phyloP scores from a whole-genome alignment of 768 basidiomycete genomes.

The Podaxis rugospora region DNA sequence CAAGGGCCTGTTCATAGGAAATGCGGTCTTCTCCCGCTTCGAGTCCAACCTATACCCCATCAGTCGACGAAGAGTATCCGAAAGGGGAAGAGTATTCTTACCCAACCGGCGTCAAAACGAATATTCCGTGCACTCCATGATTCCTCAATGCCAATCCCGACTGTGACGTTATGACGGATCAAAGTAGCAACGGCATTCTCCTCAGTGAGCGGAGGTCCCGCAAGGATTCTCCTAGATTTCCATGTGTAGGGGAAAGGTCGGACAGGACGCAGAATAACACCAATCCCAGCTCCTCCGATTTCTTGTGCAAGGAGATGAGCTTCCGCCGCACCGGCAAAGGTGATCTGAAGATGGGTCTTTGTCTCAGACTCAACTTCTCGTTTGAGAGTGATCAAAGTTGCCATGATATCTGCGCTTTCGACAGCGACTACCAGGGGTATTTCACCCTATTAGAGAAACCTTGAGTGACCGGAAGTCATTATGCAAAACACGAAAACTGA shows the following conservation, averaged over 20 bases:
- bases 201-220: conserved; percentile 40
- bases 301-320: conserved; percentile 71
- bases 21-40: conserved; percentile 24
- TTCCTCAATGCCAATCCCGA: conserved; percentile 59
- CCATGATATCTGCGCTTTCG: conserved; percentile 67
- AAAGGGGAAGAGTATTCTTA: conserved; percentile 23
- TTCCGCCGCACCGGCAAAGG: conserved; percentile 56
- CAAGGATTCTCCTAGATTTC: conserved; percentile 54
- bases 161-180: conserved; percentile 59
- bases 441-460: conserved; percentile 32
- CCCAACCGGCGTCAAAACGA: conserved; percentile 78
- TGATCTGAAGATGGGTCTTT: conserved; percentile 39
- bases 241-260: conserved; percentile 67
- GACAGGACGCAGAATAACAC: conserved; percentile 64
- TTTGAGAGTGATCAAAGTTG: conserved; percentile 61
- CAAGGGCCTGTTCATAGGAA: conserved; percentile 29
- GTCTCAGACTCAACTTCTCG: conserved; percentile 46
- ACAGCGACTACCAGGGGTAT: conserved; percentile 59
- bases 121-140: conserved; percentile 57
- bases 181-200: conserved; percentile 55
- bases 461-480: neutral
- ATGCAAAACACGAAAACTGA: conserved; percentile 17
- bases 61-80: neutral
- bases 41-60: conserved; percentile 22
- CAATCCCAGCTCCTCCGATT: conserved; percentile 61